Evolutionary conservation across 1,139 yeast genomes (phyloP).

Genomic region (Starmera stellimalicola): DNA sequence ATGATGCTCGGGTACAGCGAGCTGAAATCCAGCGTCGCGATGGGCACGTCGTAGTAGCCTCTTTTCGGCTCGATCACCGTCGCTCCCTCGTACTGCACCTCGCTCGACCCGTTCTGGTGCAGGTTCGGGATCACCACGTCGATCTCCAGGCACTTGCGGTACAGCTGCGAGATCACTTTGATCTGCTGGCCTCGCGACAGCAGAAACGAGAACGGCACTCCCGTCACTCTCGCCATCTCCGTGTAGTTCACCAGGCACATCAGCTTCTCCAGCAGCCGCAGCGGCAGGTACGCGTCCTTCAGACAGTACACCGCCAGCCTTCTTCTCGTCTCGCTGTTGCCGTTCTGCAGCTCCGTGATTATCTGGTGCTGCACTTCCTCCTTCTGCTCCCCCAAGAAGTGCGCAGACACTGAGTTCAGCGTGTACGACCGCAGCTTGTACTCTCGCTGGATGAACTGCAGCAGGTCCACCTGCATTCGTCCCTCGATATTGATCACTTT

Average conservation of each 20-base stretch:
- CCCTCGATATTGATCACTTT: conserved; percentile 92
- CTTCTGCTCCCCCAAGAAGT: conserved; percentile 88
- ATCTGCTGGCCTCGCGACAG: conserved; percentile 94
- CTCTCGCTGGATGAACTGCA: conserved; percentile 91
- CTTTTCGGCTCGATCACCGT: conserved; percentile 95
- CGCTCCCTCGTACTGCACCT: conserved; percentile 97
- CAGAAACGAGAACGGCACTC: conserved; percentile 90
- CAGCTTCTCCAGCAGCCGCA: conserved; percentile 77
- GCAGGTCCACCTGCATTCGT: conserved; percentile 85
- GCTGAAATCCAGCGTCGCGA: conserved; percentile 96
- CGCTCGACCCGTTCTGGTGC: conserved; percentile 64
- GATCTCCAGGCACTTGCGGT: conserved; percentile 80
- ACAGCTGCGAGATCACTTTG: conserved; percentile 90
- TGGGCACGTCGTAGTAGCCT: conserved; percentile 95
- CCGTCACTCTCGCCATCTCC: conserved; percentile 99
- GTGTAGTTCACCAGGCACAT: conserved; percentile 97
- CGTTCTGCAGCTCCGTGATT: conserved; percentile 89
- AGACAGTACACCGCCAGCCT: conserved; percentile 94
- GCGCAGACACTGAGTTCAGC: conserved; percentile 89
- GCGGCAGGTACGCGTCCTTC: conserved; percentile 90
- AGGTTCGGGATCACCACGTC: conserved; percentile 87
- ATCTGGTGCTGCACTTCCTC: conserved; percentile 98
- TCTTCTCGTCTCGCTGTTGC: conserved; percentile 85
- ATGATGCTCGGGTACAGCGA: conserved; percentile 96
- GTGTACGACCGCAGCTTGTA: conserved; percentile 92